Conservation (phyloP, 352 stramenopile species). For the Phytophthora agathidicida region DNA sequence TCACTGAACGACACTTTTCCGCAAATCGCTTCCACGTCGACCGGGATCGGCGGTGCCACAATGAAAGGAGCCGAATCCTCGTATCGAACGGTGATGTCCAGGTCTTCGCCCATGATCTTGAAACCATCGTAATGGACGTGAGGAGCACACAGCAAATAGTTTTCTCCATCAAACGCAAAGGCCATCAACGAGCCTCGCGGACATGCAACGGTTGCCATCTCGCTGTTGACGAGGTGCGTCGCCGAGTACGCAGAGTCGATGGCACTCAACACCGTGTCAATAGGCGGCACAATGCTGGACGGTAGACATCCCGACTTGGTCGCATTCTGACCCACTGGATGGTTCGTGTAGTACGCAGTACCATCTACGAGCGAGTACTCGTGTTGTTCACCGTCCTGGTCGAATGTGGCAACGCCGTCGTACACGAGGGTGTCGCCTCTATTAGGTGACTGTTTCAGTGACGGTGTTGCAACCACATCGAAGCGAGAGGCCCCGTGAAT, state of each 20-base stretch:
- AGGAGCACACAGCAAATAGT: slow-evolving; percentile 42
- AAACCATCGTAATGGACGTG: slow-evolving; percentile 11
- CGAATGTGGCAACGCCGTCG: slow-evolving; percentile 36
- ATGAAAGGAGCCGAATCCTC: slow-evolving; percentile 15
- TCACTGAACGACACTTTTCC: slow-evolving; percentile 10
- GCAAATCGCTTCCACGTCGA: slow-evolving; percentile 5
- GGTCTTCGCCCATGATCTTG: slow-evolving; percentile 24
- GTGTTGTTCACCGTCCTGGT: slow-evolving; percentile 32
- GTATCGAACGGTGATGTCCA: slow-evolving; percentile 31
- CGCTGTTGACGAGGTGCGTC: slow-evolving; percentile 1
- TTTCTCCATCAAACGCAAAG: slow-evolving; percentile 32
- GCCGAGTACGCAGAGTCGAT: slow-evolving; percentile 19
- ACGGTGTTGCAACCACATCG: slow-evolving; percentile 23
- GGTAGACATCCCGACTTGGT: slow-evolving; percentile 30
- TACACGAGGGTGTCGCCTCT: slow-evolving; percentile 32
- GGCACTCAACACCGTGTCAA: slow-evolving; percentile 21
- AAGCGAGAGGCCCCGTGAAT: slow-evolving; percentile 39
- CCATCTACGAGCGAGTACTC: slow-evolving; percentile 49
- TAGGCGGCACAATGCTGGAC: slow-evolving; percentile 17
- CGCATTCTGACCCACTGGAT: slow-evolving; percentile 3
- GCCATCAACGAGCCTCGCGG: slow-evolving; percentile 13
- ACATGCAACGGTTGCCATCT: slow-evolving; percentile 1
- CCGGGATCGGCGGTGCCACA: not conserved
- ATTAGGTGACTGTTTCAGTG: not conserved
- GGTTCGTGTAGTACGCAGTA: slow-evolving; percentile 36